Evolutionary conservation across 2,329 filamentous ascomycete genomes (phyloP).

Genomic region (Hypoxylon sp.): DNA sequence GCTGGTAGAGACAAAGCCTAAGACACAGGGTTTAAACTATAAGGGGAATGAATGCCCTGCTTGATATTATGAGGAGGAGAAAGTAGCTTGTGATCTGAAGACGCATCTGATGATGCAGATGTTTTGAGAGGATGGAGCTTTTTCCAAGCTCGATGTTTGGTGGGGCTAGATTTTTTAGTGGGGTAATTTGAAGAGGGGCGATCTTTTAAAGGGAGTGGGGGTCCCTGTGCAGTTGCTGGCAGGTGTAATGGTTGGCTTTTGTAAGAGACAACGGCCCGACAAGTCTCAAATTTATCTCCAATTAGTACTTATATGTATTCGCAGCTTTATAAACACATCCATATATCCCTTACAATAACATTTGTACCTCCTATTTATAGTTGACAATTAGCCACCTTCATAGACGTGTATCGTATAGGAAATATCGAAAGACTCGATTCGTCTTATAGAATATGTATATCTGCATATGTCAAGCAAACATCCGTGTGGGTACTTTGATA

Average conservation of each 20-base stretch:
- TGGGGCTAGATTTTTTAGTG: constrained; percentile 31
- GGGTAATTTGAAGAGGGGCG: constrained; percentile 30
- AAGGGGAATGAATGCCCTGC: not conserved
- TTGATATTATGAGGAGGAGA: not conserved
- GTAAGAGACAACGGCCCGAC: not conserved
- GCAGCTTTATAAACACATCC: not conserved
- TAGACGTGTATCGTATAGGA: too few species aligned
- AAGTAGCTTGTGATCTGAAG: constrained; percentile 24
- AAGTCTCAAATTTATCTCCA: not conserved
- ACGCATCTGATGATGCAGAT: constrained; percentile 14
- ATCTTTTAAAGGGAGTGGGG: not conserved
- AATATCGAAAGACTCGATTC: too few species aligned
- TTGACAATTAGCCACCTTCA: too few species aligned
- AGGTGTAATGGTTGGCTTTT: not conserved
- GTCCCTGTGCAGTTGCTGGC: constrained; percentile 2
- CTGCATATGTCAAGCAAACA: not conserved
- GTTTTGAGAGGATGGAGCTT: constrained; percentile 26
- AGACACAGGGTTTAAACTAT: not conserved
- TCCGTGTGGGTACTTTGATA: not conserved
- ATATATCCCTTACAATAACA: too few species aligned
- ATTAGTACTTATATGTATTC: constrained; percentile 4
- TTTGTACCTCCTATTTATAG: too few species aligned
- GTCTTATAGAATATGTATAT: too few species aligned
- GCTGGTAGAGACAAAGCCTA: constrained; percentile 1
- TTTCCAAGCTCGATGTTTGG: constrained; percentile 38